Evolutionary conservation across 164 flowering plant genomes (phyloP).

Genomic region (Santalum album): DNA sequence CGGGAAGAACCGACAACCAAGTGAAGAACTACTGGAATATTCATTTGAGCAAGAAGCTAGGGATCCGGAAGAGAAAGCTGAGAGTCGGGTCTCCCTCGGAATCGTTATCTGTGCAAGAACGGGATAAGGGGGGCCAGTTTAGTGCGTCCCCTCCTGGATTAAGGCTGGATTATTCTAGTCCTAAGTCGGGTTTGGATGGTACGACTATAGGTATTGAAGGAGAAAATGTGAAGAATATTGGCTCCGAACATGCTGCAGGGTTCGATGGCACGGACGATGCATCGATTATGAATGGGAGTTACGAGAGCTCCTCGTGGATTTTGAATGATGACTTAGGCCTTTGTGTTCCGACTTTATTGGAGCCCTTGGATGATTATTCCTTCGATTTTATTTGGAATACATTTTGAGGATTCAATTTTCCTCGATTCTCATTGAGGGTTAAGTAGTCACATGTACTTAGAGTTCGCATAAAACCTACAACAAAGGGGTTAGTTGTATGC

Average conservation of each 20-base stretch:
- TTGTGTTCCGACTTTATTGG: slow-evolving; percentile 9
- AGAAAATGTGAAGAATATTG: not conserved
- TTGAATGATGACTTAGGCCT: slow-evolving; percentile 7
- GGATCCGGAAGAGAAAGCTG: not conserved
- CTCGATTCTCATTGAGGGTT: no score
- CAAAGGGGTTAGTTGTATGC: no score
- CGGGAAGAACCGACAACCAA: slow-evolving; percentile 32
- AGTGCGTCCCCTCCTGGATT: not conserved
- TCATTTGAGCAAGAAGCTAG: slow-evolving; percentile 25
- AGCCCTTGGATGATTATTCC: slow-evolving; percentile 8
- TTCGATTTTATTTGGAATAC: slow-evolving; percentile 15
- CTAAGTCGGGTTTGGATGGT: not conserved
- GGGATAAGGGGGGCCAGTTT: not conserved
- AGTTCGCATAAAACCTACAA: no score
- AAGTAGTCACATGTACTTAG: no score
- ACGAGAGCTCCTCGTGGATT: slow-evolving; percentile 13
- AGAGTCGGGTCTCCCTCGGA: not conserved
- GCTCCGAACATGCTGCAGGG: not conserved
- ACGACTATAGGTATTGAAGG: not conserved
- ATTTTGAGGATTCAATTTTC: slow-evolving; percentile 4
- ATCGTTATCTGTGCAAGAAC: not conserved
- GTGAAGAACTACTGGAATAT: slow-evolving; percentile 37
- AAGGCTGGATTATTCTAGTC: not conserved
- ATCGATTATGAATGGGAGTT: not conserved
- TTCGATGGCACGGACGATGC: not conserved